Base-by-base conservation (phyloP, 768 basidiomycete genomes). In the Xerocomellus amylosporus region DNA sequence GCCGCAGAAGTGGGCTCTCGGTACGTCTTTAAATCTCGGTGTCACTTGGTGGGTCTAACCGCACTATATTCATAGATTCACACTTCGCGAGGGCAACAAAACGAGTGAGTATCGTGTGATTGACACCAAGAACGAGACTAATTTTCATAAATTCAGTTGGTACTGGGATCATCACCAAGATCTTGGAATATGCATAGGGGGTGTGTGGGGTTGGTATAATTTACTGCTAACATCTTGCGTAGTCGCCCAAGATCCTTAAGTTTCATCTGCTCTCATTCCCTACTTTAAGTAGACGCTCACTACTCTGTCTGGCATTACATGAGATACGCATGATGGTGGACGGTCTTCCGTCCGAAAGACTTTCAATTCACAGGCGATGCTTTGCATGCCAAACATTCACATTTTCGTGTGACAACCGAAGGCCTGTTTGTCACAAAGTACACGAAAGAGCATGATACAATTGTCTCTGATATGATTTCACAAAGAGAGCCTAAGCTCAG, bases 21-120 rank as follows among this genome's bases (percentile, higher is more conserved):
- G 85, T 77, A 61, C n/a, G 72, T 65, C 43, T 42, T 33, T 10
- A 4, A 15, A 10, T 39, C 20, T 28, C 22, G 36, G 26, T 26
- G 36, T 37, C 17, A 24, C n/a, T 30, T 2, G 22, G 31, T 42
- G 3, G 6, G 20, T 49, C 51, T 54, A 60, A 46, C 56, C 31
- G 10, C 41, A 31, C 39, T 38, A 5, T 34, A 19, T 5, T 40
- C 8, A 13, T 8, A 79, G 78, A 48, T 97, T 98, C 76, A 98
- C 95, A 24, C 83, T 97, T 55, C 88, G 94, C 61, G 94, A 97
- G 73, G 94, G 93, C 61, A 91, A 93, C 67, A 95, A 86, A 77
- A 98, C 96, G 10, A 81, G 90, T 92, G 64, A 74, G 86, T 61
- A 17, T 46, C 38, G 20, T 37, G 30, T 17, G 6, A 45, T 15